Evolutionary conservation across 805 yeast species (phyloP), one percentile per base, ranked within the genome.

Genomic region (Wickerhamomyces alni): DNA sequence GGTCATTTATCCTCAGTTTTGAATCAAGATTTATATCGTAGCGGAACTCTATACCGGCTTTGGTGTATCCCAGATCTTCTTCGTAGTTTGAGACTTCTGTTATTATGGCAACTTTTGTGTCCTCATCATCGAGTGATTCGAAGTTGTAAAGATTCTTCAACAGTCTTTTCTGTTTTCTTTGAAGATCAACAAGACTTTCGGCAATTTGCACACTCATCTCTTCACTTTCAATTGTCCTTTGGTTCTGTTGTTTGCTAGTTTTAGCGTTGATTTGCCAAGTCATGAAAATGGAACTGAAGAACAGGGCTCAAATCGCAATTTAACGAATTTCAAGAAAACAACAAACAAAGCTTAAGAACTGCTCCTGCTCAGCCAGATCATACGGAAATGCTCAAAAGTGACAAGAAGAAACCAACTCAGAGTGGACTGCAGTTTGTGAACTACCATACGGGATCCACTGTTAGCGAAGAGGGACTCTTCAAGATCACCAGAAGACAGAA

Each of bases 11-110:
- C n/a, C 16, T 16, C 13, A 40, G 19, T 15, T 36, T n/a, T 2
- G 34, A 35, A 12, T 35, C 27, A 3, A 48, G 30, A 7, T 42
- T 37, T 10, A 51, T 37, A 2, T 45, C 56, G 24, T 38, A 48
- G 30, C 43, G 37, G 35, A 54, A 55, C 17, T 49, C 45, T 7
- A 54, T 33, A 24, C 48, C 48, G 3, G 38, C 16, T 22, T 35
- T 37, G 2, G 50, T 22, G 16, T 37, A 51, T 9, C 25, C 30
- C 8, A 52, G 37, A 6, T 34, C 27, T 12, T 49, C 49, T 7
- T 43, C 37, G 38, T 43, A 55, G 29, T 39, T 31, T 28, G 44
- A 43, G 15, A 54, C 33, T n/a, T 30, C 26, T 16, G 37, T 37
- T 21, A 47, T 39, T 13, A 55, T 46, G 10, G 45, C 16, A 10